Evolutionary conservation across 1,284 basidiomycete genomes (phyloP), one percentile per base, ranked within the genome.

Genomic region (Cutaneotrichosporon cavernicola): DNA sequence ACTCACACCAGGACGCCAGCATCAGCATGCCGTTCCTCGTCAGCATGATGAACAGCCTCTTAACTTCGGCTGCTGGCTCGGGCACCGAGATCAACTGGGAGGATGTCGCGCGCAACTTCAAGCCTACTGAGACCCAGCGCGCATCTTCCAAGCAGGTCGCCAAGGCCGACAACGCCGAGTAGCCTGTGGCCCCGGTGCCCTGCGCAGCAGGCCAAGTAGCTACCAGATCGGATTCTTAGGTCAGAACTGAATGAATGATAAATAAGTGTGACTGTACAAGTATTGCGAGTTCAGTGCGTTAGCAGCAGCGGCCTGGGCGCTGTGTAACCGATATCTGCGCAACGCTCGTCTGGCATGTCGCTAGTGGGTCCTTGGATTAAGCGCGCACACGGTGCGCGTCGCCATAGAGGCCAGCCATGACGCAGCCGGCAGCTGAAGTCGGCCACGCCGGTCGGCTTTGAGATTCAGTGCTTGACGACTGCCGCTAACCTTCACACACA

Each of bases 71-170:
- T 21, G 34, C 53, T 22, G 22, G 26, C 55, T 40, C 36, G n/a
- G 55, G 55, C 22, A 21, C 21, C 14, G 55, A 43, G 22, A 40
- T 56, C 55, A 40, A 34, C 53, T 56, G 53, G 53, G 53, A 56
- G 36, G 34, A 56, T 36, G 31, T 56, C 36, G 53, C 53, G 36
- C 53, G 53, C 53, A 56, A 56, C 53, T 56, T 56, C 21, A 56
- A 56, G 34, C 53, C 53, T 5, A n/a, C 53, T 4, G 36, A 40
- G 38, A 26, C 26, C 26, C 10, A 11, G 38, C 38, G 38, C 38
- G 10, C 38, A 26, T 26, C 26, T 0, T 14, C 10, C 38, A 40
- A 40, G 36, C 36, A 36, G 38, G 38, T 14, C 38, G 38, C 5
- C 38, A 40, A 40, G 38, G 38, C 38, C 38, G 38, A 40, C 38